phyloP scores from a whole-genome alignment of 768 basidiomycete species.

The Dentipellis fragilis region DNA sequence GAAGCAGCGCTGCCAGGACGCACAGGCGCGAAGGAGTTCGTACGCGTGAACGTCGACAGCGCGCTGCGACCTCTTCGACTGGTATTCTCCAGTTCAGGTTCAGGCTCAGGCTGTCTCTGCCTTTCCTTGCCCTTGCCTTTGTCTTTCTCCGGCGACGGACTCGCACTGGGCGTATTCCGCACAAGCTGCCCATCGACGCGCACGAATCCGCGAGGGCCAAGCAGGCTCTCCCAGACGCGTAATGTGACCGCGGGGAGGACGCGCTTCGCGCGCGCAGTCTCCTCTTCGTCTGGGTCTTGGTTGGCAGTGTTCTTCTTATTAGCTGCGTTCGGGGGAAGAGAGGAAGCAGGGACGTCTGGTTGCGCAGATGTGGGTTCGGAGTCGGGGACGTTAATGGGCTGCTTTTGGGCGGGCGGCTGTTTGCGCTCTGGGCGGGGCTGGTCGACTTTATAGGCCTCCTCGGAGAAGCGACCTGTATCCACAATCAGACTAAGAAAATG shows the following conservation, averaged over 20 bases:
- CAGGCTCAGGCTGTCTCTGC: background rate
- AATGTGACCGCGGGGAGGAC: constrained; percentile 53
- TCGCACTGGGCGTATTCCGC: constrained; percentile 17
- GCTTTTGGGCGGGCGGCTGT: background rate
- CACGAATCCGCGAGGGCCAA: constrained; percentile 59
- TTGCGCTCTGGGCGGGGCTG: constrained; percentile 11
- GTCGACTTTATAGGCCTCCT: constrained; percentile 8
- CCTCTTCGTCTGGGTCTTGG: constrained; percentile 36
- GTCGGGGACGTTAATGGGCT: background rate
- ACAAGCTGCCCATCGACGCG: constrained; percentile 48
- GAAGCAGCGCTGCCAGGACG: constrained; percentile 10
- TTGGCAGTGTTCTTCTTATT: background rate
- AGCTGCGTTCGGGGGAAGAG: background rate
- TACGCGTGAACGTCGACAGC: constrained; percentile 51
- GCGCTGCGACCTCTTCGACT: constrained; percentile 20
- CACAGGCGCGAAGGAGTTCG: constrained; percentile 53
- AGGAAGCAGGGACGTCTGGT: background rate
- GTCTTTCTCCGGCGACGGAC: background rate
- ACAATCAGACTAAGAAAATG: background rate
- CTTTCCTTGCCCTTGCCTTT: background rate
- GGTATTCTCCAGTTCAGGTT: constrained; percentile 1
- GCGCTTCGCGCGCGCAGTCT: constrained; percentile 46
- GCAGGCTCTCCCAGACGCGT: constrained; percentile 61
- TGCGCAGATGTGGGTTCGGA: background rate
- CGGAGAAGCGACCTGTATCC: constrained; percentile 9